Conservation (phyloP, 331 rosid genomes). For the Prunus yedoensis region DNA sequence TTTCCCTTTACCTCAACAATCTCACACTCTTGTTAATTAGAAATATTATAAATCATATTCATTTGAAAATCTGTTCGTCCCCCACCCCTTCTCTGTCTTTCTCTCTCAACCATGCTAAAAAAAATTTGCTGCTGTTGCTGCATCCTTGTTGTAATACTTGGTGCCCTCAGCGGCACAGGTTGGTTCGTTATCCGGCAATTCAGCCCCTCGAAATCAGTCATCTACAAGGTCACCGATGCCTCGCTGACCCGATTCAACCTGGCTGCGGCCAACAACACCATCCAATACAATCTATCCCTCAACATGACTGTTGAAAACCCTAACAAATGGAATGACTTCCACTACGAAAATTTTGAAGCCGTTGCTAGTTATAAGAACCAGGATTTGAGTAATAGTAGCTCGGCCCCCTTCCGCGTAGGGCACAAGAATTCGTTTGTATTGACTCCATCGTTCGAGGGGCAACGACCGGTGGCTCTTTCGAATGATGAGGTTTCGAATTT, state of each 20-base stretch:
- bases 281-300: background rate
- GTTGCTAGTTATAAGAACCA: background rate
- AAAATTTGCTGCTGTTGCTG: background rate
- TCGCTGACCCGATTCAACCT: background rate
- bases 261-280: background rate
- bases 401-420: background rate
- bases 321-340: slow-evolving; percentile 2
- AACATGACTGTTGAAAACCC: background rate
- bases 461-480: background rate
- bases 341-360: background rate
- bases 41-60: background rate
- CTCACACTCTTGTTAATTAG: background rate
- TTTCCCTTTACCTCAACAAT: background rate
- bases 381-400: background rate
- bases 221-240: background rate
- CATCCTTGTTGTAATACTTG: background rate
- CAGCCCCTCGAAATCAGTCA: background rate
- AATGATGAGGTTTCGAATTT: background rate
- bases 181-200: background rate
- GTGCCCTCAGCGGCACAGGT: background rate
- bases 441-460: background rate
- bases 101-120: background rate
- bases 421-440: background rate
- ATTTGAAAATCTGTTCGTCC: background rate
- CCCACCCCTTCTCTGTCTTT: background rate